Base-by-base conservation (phyloP, 2,329 filamentous ascomycete species). In the Aspergillus japonicus region DNA sequence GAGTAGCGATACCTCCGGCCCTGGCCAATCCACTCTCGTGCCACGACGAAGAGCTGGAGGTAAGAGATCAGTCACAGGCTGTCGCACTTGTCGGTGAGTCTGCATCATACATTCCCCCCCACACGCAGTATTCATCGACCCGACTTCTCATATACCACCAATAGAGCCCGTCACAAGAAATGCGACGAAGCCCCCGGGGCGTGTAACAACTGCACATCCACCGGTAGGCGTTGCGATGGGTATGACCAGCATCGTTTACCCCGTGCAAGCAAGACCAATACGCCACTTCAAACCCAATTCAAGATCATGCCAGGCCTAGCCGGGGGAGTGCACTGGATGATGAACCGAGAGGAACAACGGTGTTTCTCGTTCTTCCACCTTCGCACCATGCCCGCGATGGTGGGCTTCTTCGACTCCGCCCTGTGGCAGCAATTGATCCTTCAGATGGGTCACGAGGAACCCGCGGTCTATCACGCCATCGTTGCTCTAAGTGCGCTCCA, bases 171-270 rank as follows among this genome's bases (percentile, higher is more conserved):
- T 11, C 60, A 62, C 33, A 44, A 66, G 24, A 68, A 67, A 44
- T 68, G 64, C 53, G 75, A 77, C 52, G 74, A 77, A 62, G 60
- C 62, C 3, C 69, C 68, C 7, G 74, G 73, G 8, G 66, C 64
- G 23, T 78, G 76, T 59, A 60, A 67, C 23, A 72, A 72, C 21
- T 78, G 76, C 59, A 60, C 64, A 5, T 71, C 64, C 5, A 76
- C 75, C 2, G 74, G 74, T 8, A 71, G 75, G 4, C 68, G 69
- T 49, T 78, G 76, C 58, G 76, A 77, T 56, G 74, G 76, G 21
- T 78, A 77, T 62, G 65, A 66, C 50, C 26, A 64, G 12, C 53
- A 54, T 48, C 60, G 57, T 24, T 57, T 64, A 12, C 61, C 61
- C 48, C 19, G 47, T 44, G 39, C 23, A 14, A 23, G 31, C 14